Evolutionary conservation across 306 rosid genomes (phyloP).

Genomic region (Alnus glutinosa): DNA sequence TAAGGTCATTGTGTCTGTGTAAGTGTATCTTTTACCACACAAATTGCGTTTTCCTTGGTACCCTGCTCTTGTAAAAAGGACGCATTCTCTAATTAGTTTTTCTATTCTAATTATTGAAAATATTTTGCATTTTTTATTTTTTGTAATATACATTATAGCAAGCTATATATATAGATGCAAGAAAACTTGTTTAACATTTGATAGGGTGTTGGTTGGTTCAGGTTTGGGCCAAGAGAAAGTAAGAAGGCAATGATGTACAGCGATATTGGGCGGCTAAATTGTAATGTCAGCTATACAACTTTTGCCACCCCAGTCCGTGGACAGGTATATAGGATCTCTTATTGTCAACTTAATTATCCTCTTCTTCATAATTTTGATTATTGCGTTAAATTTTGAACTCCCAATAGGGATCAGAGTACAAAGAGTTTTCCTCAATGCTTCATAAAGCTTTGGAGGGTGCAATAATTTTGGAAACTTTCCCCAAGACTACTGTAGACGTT

Average conservation of each 20-base stretch:
- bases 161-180: not conserved
- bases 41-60: constrained; percentile 1
- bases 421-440: constrained; percentile 80
- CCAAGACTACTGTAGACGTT: constrained; percentile 94
- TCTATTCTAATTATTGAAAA: too few species aligned
- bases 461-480: constrained; percentile 79
- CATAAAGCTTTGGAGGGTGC: constrained; percentile 96
- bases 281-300: constrained; percentile 78
- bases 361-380: constrained; percentile 2
- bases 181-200: not conserved
- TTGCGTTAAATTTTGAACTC: constrained; percentile 30
- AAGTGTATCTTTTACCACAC: constrained; percentile 42
- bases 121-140: not conserved
- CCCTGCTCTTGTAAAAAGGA: constrained; percentile 11
- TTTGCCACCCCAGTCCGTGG: constrained; percentile 86
- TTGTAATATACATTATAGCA: constrained; percentile 2
- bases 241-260: constrained; percentile 96
- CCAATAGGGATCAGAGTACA: constrained; percentile 73
- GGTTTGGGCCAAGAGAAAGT: constrained; percentile 98
- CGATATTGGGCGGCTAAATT: constrained; percentile 83
- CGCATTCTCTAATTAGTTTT: not conserved
- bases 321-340: constrained; percentile 49
- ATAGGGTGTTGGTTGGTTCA: constrained; percentile 28
- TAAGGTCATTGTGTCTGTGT: constrained; percentile 97
- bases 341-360: constrained; percentile 2